Conservation (phyloP, 2,329 filamentous ascomycete genomes). For the Coniochaeta hoffmannii region DNA sequence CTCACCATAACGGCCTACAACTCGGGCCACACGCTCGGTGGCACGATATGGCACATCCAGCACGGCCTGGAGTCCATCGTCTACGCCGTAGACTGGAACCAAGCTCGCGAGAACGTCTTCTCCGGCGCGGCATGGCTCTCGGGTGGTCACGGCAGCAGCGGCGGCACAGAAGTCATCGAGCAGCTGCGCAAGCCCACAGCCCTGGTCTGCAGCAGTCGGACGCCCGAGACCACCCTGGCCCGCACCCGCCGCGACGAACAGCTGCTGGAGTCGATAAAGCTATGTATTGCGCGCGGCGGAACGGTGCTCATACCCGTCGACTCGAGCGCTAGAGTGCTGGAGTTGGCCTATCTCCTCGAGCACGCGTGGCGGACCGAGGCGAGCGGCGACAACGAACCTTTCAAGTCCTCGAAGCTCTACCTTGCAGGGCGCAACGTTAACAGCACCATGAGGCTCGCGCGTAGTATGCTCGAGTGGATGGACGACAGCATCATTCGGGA, state of each 20-base stretch:
- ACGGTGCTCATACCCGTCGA: conserved; percentile 92
- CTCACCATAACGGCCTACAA: conserved; percentile 95
- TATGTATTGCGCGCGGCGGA: conserved; percentile 73
- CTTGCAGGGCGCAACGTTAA: conserved; percentile 80
- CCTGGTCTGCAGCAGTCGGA: conserved; percentile 82
- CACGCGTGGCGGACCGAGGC: conserved; percentile 76
- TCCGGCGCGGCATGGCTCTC: conserved; percentile 91
- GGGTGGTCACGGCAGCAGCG: conserved; percentile 57
- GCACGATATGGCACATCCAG: conserved; percentile 98
- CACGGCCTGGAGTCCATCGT: conserved; percentile 95
- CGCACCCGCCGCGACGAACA: conserved; percentile 78
- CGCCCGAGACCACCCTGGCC: conserved; percentile 55
- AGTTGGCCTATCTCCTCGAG: conserved; percentile 86
- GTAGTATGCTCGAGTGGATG: conserved; percentile 99
- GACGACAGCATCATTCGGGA: conserved; percentile 90
- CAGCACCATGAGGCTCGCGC: conserved; percentile 81
- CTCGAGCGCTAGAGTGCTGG: conserved; percentile 88
- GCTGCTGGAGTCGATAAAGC: conserved; percentile 72
- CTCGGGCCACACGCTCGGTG: conserved; percentile 89
- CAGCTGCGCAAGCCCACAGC: conserved; percentile 89
- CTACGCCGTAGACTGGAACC: conserved; percentile 97
- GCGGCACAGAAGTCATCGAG: conserved; percentile 86
- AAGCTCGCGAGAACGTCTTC: conserved; percentile 91
- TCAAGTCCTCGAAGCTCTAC: conserved; percentile 58
- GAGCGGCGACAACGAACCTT: conserved; percentile 39